These are phyloP conservation scores for Sclerospora graminicola DNA, from an alignment of 352 stramenopile species.

Conservation along the genomic window DNA sequence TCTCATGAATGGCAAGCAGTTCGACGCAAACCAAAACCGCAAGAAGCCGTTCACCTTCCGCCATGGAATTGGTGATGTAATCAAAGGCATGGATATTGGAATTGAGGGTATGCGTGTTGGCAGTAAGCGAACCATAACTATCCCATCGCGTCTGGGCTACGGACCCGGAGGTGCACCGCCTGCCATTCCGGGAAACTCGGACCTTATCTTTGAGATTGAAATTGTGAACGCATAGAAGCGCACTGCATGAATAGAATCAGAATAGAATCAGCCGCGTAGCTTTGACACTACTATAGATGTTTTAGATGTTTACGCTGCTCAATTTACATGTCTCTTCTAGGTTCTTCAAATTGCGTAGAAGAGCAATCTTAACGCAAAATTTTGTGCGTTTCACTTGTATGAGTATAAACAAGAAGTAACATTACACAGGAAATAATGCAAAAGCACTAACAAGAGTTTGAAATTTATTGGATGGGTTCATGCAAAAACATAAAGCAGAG, in stretches of 20 bases:
- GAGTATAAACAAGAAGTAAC: too few relatives aligned
- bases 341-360: too few relatives aligned
- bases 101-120: slow-evolving; percentile 84
- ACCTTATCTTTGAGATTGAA: slow-evolving; percentile 93
- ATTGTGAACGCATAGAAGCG: slow-evolving; percentile 47
- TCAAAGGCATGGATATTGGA: slow-evolving; percentile 93
- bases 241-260: not conserved
- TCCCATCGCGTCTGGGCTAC: slow-evolving; percentile 92
- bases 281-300: too few relatives aligned
- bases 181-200: slow-evolving; percentile 86
- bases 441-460: too few relatives aligned
- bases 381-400: too few relatives aligned
- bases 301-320: too few relatives aligned
- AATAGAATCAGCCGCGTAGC: too few relatives aligned
- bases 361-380: too few relatives aligned
- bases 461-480: too few relatives aligned
- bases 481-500: not conserved
- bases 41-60: slow-evolving; percentile 82
- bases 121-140: slow-evolving; percentile 89
- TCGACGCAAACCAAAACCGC: slow-evolving; percentile 69
- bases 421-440: too few relatives aligned
- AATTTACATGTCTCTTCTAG: too few relatives aligned
- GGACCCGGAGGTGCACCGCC: slow-evolving; percentile 70
- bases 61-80: slow-evolving; percentile 84
- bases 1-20: slow-evolving; percentile 80